Base-by-base conservation (phyloP, 192 early-diverging fungal genomes). In the Linnemannia hyalina region DNA sequence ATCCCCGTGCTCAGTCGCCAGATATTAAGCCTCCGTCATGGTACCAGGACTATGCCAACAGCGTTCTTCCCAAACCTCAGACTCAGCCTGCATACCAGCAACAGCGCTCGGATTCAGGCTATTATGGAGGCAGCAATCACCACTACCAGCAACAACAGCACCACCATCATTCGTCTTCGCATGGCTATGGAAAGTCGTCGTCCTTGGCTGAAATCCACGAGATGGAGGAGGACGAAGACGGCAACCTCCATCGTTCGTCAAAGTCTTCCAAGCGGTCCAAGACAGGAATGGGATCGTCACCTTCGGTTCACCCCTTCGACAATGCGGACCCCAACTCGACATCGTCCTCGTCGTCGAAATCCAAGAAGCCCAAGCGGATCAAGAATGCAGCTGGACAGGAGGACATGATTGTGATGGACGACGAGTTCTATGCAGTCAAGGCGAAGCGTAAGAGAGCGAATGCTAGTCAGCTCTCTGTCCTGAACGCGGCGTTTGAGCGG, bases 401-500 rank as follows among this genome's bases (percentile, higher is more conserved):
- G 42, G 84, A 86, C 47, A 32, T 86, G 47, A 80, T 80, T 74
- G 78, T 86, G 18, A 70, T 86, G 68, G 84, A 86, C 20, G 80
- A 86, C 55, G 84, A 86, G 63, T 80, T 77, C 11, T 86, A 86
- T 74, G 69, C 84, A 55, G 80, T 93, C 23, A 94, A 93, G 85
- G 93, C 94, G 65, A 96, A 95, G 89, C 94, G 96, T 73, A 96
- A 95, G 90, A 90, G 95, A 71, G 95, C 96, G 44, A 96, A 92
- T 88, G 91, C 95, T 2, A 93, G 93, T 75, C 96, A 97, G 81
- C 89, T 97, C 32, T 90, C 93, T 26, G 94, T 94, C n/a, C 91
- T 98, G 26, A 96, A 96, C 83, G 85, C 90, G 65, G 93, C 96
- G 15, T 98, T 97, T 90, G 89, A 91, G 32, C 89, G 90, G 65